Evolutionary conservation across 495 filamentous ascomycete genomes (phyloP).

Genomic region (Lasiosphaeria hispida): DNA sequence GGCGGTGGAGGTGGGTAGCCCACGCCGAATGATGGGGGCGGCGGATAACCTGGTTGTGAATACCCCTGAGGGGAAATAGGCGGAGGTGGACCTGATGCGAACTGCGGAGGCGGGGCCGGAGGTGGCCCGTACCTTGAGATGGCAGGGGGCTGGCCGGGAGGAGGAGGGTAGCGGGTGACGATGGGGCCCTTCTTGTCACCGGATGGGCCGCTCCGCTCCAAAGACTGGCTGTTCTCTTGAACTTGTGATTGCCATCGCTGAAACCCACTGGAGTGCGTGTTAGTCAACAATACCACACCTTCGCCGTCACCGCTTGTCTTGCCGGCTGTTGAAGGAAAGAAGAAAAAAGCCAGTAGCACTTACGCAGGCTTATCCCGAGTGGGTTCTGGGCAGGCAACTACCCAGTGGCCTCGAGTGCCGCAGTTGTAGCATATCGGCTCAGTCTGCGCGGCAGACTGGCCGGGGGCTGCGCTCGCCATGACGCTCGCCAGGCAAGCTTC

Average conservation of each 20-base stretch:
- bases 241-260: conserved; percentile 39
- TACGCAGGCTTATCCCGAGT: conserved; percentile 55
- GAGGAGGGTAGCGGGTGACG: conserved; percentile 42
- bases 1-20: conserved; percentile 12
- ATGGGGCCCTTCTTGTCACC: conserved; percentile 40
- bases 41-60: conserved; percentile 20
- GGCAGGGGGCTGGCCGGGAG: conserved; percentile 28
- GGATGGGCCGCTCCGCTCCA: conserved; percentile 28
- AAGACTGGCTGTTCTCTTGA: conserved; percentile 30
- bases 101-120: conserved; percentile 27
- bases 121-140: conserved; percentile 22
- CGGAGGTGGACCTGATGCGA: conserved; percentile 30
- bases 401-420: conserved; percentile 46
- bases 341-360: conserved; percentile 34
- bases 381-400: conserved; percentile 50
- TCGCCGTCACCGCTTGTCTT: not conserved
- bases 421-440: conserved; percentile 53
- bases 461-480: conserved; percentile 37
- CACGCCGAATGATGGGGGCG: conserved; percentile 12
- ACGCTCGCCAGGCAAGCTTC: not conserved
- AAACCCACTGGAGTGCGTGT: conserved; percentile 34
- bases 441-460: conserved; percentile 29
- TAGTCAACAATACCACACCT: conserved; percentile 14
- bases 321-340: not conserved
- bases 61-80: conserved; percentile 26